phyloP scores from a whole-genome alignment of 2,329 filamentous ascomycete species.

The Aspergillus sp. region DNA sequence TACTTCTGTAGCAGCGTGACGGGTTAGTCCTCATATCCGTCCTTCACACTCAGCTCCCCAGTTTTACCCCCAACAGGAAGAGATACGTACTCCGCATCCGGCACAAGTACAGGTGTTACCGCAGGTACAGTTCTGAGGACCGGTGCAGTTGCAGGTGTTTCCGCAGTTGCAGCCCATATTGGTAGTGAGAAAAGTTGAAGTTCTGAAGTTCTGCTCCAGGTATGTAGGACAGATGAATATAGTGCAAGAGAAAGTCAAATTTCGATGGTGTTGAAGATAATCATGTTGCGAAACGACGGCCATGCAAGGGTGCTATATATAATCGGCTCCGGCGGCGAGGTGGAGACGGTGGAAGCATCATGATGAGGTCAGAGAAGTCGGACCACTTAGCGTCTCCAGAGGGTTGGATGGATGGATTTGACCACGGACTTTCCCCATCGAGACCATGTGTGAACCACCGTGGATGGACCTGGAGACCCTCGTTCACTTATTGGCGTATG shows the following conservation, averaged over 20 bases:
- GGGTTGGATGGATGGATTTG: no score
- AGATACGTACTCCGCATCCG: constrained; percentile 39
- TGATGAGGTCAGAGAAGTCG: constrained; percentile 21
- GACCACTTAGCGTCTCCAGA: not conserved
- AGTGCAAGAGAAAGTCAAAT: not conserved
- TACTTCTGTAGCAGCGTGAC: constrained; percentile 23
- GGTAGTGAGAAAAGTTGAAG: not conserved
- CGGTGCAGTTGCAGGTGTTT: constrained; percentile 32
- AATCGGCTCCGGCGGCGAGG: constrained; percentile 2
- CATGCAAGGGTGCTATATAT: constrained; percentile 12
- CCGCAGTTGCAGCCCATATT: constrained; percentile 37
- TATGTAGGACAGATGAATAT: not conserved
- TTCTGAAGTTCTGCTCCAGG: not conserved
- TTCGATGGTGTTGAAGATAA: not conserved
- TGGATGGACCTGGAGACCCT: no score
- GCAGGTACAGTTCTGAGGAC: constrained; percentile 33
- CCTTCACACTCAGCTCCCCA: constrained; percentile 6
- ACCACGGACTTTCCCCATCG: no score
- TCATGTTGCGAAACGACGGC: not conserved
- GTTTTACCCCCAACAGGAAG: constrained; percentile 2
- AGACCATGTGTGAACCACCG: no score
- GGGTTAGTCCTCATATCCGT: constrained; percentile 13
- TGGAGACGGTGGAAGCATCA: constrained; percentile 19
- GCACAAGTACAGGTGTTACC: constrained; percentile 34
- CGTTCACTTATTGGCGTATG: no score